Evolutionary conservation across 441 rosid genomes (phyloP).

Genomic region (Raphanus hybrid): DNA sequence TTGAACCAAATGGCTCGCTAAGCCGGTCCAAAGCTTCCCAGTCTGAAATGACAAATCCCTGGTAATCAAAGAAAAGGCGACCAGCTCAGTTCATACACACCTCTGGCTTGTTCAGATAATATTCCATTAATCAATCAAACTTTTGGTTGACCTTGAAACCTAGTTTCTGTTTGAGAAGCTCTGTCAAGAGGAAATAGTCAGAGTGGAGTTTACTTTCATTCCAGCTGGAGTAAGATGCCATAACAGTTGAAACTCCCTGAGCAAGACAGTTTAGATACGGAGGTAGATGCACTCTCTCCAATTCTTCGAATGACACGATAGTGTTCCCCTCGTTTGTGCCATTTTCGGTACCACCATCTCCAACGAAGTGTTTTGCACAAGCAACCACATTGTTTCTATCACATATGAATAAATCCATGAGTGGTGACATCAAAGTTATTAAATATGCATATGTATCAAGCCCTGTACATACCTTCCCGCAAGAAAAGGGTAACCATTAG

Average conservation of each 20-base stretch:
- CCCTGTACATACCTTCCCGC: constrained; percentile 59
- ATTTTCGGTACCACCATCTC: constrained; percentile 81
- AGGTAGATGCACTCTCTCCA: constrained; percentile 71
- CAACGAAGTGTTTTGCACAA: constrained; percentile 92
- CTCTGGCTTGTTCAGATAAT: constrained; percentile 1
- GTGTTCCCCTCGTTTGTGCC: constrained; percentile 83
- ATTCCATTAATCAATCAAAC: not conserved
- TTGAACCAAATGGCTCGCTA: constrained; percentile 59
- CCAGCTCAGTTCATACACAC: constrained; percentile 9
- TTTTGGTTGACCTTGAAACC: constrained; percentile 68
- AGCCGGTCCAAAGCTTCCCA: constrained; percentile 71
- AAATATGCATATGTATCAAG: not conserved
- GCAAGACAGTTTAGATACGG: constrained; percentile 76
- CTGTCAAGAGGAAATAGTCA: constrained; percentile 68
- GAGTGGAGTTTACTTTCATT: constrained; percentile 70
- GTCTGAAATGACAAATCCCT: constrained; percentile 84
- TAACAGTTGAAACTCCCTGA: constrained; percentile 76
- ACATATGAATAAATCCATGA: constrained; percentile 30
- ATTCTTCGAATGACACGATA: constrained; percentile 53
- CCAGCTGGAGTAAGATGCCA: constrained; percentile 93
- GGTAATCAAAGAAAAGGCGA: constrained; percentile 6
- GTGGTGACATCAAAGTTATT: not conserved
- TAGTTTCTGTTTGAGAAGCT: constrained; percentile 68
- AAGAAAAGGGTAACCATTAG: constrained; percentile 71
- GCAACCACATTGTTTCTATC: constrained; percentile 77